These are phyloP conservation scores for Falciphora oryzae DNA, from an alignment of 2,329 filamentous ascomycete genomes.

Conservation along the genomic window DNA sequence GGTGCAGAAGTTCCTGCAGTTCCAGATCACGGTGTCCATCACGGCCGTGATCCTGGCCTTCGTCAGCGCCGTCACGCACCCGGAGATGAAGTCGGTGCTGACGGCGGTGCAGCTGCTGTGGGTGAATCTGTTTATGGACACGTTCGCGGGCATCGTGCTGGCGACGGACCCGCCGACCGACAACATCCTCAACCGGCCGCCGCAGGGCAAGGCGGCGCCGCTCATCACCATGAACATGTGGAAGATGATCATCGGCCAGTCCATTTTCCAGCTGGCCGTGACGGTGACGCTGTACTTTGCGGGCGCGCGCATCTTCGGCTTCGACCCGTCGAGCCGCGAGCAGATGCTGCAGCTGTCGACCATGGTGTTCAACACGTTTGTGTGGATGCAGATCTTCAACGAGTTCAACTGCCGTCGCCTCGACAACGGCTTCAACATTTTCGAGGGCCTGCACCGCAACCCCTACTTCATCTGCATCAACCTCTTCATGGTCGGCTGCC, in stretches of 20 bases:
- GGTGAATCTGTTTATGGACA: slow-evolving; percentile 97
- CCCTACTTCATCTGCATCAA: slow-evolving; percentile 80
- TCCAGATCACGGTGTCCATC: slow-evolving; percentile 81
- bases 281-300: slow-evolving; percentile 76
- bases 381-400: slow-evolving; percentile 88
- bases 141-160: slow-evolving; percentile 78
- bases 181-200: slow-evolving; percentile 71
- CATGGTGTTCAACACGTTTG: slow-evolving; percentile 76
- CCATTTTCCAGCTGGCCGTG: slow-evolving; percentile 76
- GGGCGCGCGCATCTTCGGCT: slow-evolving; percentile 53
- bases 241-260: slow-evolving; percentile 97
- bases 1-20: slow-evolving; percentile 66
- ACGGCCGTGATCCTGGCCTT: slow-evolving; percentile 84
- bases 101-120: slow-evolving; percentile 86
- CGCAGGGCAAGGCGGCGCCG: slow-evolving; percentile 46
- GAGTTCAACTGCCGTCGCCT: slow-evolving; percentile 72
- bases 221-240: slow-evolving; percentile 88
- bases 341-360: slow-evolving; percentile 53
- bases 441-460: slow-evolving; percentile 74
- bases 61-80: slow-evolving; percentile 70
- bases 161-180: slow-evolving; percentile 81
- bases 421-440: slow-evolving; percentile 87
- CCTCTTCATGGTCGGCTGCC: slow-evolving; percentile 62
- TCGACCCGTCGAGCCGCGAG: slow-evolving; percentile 36
- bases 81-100: slow-evolving; percentile 64